phyloP scores from a whole-genome alignment of 2,329 filamentous ascomycete genomes.

The Sclerotinia trifoliorum region DNA sequence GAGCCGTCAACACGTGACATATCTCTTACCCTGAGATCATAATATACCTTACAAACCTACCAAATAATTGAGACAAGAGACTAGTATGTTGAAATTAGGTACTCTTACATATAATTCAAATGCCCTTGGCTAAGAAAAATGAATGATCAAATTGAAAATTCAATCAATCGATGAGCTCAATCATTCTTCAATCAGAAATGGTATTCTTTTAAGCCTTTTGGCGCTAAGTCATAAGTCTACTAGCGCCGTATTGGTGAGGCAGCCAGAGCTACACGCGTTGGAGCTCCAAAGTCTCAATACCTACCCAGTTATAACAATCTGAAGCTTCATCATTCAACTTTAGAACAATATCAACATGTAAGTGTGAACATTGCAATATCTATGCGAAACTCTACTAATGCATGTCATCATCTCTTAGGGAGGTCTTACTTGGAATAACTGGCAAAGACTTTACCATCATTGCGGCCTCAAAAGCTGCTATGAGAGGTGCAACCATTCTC shows the following conservation, averaged over 20 bases:
- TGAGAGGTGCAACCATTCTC: constrained; percentile 94
- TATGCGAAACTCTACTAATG: constrained; percentile 21
- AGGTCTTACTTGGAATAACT: constrained; percentile 96
- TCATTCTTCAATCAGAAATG: background rate
- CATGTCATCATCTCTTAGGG: constrained; percentile 55
- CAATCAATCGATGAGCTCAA: background rate
- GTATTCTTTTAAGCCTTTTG: constrained; percentile 10
- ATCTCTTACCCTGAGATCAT: background rate
- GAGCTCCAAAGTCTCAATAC: constrained; percentile 26
- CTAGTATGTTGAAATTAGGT: background rate
- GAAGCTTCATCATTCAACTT: constrained; percentile 29
- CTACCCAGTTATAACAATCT: constrained; percentile 28
- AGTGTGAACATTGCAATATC: background rate
- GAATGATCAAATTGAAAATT: background rate
- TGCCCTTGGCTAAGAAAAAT: background rate
- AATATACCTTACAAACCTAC: background rate
- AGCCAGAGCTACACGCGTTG: constrained; percentile 38
- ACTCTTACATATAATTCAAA: background rate
- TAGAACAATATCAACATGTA: constrained; percentile 36
- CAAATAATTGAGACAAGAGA: too few species aligned
- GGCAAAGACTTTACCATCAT: constrained; percentile 99
- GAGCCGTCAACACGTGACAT: background rate
- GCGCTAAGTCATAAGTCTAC: constrained; percentile 17
- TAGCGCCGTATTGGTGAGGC: constrained; percentile 32
- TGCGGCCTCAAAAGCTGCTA: constrained; percentile 94